Base-by-base conservation (phyloP, 306 rosid genomes). In the Corylus avellana region DNA sequence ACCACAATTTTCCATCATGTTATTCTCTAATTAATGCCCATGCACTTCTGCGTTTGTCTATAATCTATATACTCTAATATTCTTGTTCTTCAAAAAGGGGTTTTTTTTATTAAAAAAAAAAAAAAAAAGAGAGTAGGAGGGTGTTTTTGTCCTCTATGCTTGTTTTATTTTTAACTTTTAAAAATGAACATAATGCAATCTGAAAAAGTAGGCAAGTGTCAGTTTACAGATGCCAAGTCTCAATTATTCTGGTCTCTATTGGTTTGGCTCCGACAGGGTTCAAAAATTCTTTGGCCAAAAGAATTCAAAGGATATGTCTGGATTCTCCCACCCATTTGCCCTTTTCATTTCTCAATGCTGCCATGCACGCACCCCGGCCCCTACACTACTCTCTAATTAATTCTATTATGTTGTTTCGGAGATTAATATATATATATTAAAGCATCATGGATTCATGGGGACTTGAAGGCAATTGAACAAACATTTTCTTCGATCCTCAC, bases 1-100 rank as follows among this genome's bases (percentile, higher is more conserved):
- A 79, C 77, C 77, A 75, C 84, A 74, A 63, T 72, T 84, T 77
- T 82, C 81, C 83, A 81, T 54, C 75, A 78, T 83, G 79, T 76
- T 82, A 84, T 84, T 87, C 88, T 73, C 78, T 55, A 76, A 74
- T 78, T 54, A 76, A 75, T 78, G 72, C 44, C 71, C 59, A 54
- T 77, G 78, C 81, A 62, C 75, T 11, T 85, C 27, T 50, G 54
- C 54, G 56, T 51, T 75, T 78, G 85, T 74, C 68, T 79, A 51
- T 18, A 22, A 25, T 17, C 3, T 22, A 25, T 2, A 2, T 32
- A 1, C 35, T 32, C 14, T 54, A 48, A 66, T 73, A 48, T 53
- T 25, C 67, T 76, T 68, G 64, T 57, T 64, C 75, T 42, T 51
- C 50, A 77, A 73, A 57, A 75, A 22, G 25, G 25, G 25, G 0